Conservation (phyloP, 2,329 filamentous ascomycete genomes). For the Colletotrichum sp. region DNA sequence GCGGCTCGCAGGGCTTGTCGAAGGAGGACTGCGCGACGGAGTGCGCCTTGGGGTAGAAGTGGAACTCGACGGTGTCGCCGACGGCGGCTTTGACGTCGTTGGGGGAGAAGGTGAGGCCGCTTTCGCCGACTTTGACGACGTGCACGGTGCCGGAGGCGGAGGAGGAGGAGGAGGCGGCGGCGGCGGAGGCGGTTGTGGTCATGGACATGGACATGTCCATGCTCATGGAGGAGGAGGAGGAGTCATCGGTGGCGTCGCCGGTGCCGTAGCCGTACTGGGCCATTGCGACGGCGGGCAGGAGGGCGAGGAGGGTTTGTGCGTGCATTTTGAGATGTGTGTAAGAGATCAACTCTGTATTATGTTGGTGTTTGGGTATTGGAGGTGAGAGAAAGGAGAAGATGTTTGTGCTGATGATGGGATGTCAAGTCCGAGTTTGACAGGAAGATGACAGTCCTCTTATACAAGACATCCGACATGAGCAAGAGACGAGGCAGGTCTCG, state of each 20-base stretch:
- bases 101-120: conserved; percentile 53
- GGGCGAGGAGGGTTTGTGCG: conserved; percentile 2
- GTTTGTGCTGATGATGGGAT: not conserved
- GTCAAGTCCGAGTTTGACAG: rapidly evolving
- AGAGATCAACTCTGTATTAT: not conserved
- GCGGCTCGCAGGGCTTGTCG: conserved; percentile 61
- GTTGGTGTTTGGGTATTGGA: not conserved
- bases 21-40: conserved; percentile 67
- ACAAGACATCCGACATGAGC: not conserved
- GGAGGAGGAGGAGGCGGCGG: not conserved
- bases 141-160: not conserved
- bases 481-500: not conserved
- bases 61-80: conserved; percentile 53
- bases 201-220: not conserved
- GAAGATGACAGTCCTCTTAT: not conserved
- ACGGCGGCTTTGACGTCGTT: conserved; percentile 52
- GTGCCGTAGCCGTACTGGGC: conserved; percentile 8
- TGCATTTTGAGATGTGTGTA: conserved; percentile 9
- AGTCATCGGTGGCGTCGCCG: not conserved
- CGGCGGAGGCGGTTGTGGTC: not conserved
- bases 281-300: conserved; percentile 13
- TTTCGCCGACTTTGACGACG: conserved; percentile 30
- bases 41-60: conserved; percentile 57
- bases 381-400: not conserved
- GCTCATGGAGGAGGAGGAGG: not conserved